Conservation (phyloP, 2,329 filamentous ascomycete genomes). For the Thermothelomyces thermophilus region DNA sequence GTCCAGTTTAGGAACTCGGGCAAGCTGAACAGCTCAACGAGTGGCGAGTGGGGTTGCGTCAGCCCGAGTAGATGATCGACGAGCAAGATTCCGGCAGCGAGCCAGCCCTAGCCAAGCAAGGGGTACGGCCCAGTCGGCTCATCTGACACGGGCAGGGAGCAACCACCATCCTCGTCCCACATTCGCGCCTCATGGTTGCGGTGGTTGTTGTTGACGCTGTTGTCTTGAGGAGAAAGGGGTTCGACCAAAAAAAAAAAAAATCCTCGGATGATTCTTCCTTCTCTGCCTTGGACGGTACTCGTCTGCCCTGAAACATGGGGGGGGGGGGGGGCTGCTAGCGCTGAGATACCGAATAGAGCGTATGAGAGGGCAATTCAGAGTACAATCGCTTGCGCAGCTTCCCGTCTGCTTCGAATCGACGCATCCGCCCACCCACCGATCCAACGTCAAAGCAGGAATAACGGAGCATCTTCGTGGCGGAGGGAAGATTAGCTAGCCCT, state of each 20-base stretch:
- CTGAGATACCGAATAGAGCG: slow-evolving; percentile 22
- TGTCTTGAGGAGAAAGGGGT: not conserved
- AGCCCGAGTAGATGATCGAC: slow-evolving; percentile 9
- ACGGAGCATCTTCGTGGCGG: slow-evolving; percentile 14
- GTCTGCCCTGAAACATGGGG: slow-evolving; percentile 29
- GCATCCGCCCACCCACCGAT: slow-evolving; percentile 26
- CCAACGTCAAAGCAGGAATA: slow-evolving; percentile 16
- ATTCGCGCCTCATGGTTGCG: slow-evolving; percentile 10
- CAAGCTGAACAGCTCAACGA: slow-evolving; percentile 6
- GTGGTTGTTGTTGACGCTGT: not conserved
- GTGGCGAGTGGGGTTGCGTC: slow-evolving; percentile 5
- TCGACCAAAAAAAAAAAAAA: not conserved
- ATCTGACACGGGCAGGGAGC: not conserved
- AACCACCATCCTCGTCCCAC: not conserved
- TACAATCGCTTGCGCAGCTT: slow-evolving; percentile 35
- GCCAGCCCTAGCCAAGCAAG: not conserved
- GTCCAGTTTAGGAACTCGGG: slow-evolving; percentile 8
- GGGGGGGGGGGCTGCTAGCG: slow-evolving; percentile 27
- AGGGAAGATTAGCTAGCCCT: slow-evolving; percentile 16
- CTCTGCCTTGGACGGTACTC: slow-evolving; percentile 5
- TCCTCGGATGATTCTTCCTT: slow-evolving; percentile 14
- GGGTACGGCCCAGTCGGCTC: not conserved
- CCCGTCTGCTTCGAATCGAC: slow-evolving; percentile 32
- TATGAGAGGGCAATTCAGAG: slow-evolving; percentile 21
- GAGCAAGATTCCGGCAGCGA: not conserved